Evolutionary conservation across 306 rosid species (phyloP).

Genomic region (Nissolia schottii): DNA sequence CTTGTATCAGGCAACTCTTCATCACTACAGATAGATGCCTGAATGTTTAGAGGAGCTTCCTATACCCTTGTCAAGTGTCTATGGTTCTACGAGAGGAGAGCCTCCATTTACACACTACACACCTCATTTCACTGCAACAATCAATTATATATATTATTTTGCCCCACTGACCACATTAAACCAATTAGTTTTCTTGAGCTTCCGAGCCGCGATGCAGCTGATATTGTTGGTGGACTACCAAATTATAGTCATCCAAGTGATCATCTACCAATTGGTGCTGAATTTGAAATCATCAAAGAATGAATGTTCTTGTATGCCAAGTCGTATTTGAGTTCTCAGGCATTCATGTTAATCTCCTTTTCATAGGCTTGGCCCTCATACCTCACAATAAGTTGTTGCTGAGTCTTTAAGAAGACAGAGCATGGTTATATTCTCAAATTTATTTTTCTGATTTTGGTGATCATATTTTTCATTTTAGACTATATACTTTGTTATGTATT

Average conservation of each 20-base stretch:
- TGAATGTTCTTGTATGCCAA: slow-evolving; percentile 5
- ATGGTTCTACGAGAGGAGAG: slow-evolving; percentile 63
- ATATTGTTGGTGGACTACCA: slow-evolving; percentile 78
- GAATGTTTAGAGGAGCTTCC: slow-evolving; percentile 51
- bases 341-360: neutral
- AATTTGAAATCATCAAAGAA: slow-evolving; percentile 55
- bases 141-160: slow-evolving; percentile 70
- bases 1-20: slow-evolving; percentile 60
- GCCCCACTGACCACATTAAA: slow-evolving; percentile 52
- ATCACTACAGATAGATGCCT: slow-evolving; percentile 1
- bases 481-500: neutral
- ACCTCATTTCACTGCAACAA: slow-evolving; percentile 85
- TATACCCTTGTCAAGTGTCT: slow-evolving; percentile 64
- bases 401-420: neutral
- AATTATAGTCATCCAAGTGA: slow-evolving; percentile 76
- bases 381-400: neutral
- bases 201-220: slow-evolving; percentile 55
- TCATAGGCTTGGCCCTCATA: neutral
- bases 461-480: neutral
- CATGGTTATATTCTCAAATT: neutral
- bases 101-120: slow-evolving; percentile 90
- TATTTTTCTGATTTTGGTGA: slow-evolving; percentile 5
- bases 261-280: slow-evolving; percentile 87
- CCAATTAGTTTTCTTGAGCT: slow-evolving; percentile 79
- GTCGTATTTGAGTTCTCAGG: slow-evolving; percentile 20